Evolutionary conservation across 1,139 yeast genomes (phyloP).

Genomic region (Pneumocystis canis): DNA sequence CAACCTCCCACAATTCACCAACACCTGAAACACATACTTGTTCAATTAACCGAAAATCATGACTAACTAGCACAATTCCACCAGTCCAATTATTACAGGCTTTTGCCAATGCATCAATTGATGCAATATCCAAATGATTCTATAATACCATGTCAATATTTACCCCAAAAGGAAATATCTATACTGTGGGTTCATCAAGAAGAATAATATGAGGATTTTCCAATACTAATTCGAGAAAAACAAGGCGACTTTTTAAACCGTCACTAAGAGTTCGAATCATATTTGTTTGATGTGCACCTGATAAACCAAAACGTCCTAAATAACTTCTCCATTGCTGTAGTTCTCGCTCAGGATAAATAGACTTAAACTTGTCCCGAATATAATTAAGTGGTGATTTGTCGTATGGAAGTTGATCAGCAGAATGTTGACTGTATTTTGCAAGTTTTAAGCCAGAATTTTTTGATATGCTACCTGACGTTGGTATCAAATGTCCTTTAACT

Average conservation of each 20-base stretch:
- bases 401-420: constrained; percentile 93
- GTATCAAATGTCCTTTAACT: not conserved
- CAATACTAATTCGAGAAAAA: constrained; percentile 85
- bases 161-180: not conserved
- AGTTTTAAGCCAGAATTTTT: constrained; percentile 94
- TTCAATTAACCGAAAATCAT: constrained; percentile 95
- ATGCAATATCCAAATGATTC: constrained; percentile 95
- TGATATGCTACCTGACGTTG: constrained; percentile 74
- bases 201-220: constrained; percentile 89
- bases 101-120: constrained; percentile 92
- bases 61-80: constrained; percentile 97
- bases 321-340: constrained; percentile 97
- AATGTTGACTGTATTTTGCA: constrained; percentile 98
- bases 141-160: constrained; percentile 96
- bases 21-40: constrained; percentile 48
- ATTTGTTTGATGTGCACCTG: constrained; percentile 98
- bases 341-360: constrained; percentile 75
- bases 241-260: constrained; percentile 98
- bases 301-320: constrained; percentile 93
- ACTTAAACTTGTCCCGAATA: constrained; percentile 49
- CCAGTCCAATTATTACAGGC: constrained; percentile 91
- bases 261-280: constrained; percentile 97
- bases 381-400: constrained; percentile 91
- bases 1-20: constrained; percentile 39
- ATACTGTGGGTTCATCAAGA: constrained; percentile 9